Percentiles rank a stretch among this genome's conserved stretches.
Conservation (phyloP, 2,329 filamentous ascomycete species). For the Teratosphaeria destructans region DNA sequence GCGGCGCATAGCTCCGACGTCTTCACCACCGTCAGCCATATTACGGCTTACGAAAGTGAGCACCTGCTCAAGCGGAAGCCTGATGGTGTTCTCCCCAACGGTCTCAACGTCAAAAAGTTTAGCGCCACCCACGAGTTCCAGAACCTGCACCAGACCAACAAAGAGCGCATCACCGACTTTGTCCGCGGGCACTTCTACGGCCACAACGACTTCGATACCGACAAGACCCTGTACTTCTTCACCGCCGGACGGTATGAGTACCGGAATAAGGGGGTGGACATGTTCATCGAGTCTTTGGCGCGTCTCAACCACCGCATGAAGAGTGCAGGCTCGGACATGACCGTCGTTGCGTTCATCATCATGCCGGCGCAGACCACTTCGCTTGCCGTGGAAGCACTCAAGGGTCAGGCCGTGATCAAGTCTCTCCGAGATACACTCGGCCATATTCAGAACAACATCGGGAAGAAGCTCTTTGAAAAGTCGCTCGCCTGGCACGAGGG, state of each 20-base stretch:
- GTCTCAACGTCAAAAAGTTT: conserved; percentile 96
- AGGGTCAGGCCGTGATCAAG: conserved; percentile 95
- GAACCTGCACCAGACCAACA: conserved; percentile 90
- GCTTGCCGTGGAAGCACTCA: conserved; percentile 86
- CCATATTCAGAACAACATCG: conserved; percentile 85
- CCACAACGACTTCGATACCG: conserved; percentile 91
- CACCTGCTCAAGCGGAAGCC: conserved; percentile 95
- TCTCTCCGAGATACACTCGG: conserved; percentile 86
- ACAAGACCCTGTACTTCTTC: conserved; percentile 97
- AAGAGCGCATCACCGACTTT: conserved; percentile 97
- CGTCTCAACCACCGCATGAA: conserved; percentile 92
- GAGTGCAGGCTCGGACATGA: conserved; percentile 72
- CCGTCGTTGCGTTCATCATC: conserved; percentile 94
- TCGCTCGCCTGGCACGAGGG: conserved; percentile 94
- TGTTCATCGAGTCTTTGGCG: conserved; percentile 96
- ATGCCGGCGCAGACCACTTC: conserved; percentile 97
- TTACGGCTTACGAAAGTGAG: conserved; percentile 96
- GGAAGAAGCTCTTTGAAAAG: conserved; percentile 86
- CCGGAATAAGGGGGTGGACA: conserved; percentile 96
- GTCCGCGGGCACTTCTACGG: conserved; percentile 97
- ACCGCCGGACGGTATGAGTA: conserved; percentile 96
- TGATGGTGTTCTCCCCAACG: conserved; percentile 91
- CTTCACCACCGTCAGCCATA: conserved; percentile 97
- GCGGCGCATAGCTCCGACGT: conserved; percentile 88
- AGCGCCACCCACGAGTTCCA: conserved; percentile 98